These are phyloP conservation scores for Lasiosphaeria ovina DNA, from an alignment of 495 filamentous ascomycete genomes.

Conservation along the genomic window DNA sequence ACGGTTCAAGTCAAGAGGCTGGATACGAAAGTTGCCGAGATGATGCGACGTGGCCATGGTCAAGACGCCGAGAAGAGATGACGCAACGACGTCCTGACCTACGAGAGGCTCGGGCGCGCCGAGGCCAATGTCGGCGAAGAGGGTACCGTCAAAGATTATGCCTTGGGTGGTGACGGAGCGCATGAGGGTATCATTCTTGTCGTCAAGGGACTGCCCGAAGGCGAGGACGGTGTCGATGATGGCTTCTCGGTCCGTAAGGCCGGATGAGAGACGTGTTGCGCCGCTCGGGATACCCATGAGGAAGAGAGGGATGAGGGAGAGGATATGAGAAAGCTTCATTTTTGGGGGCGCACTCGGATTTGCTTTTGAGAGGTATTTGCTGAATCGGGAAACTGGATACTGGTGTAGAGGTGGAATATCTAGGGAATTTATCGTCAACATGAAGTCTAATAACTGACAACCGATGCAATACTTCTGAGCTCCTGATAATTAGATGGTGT, in stretches of 20 bases:
- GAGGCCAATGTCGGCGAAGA: not conserved
- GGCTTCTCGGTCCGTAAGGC: not conserved
- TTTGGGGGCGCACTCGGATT: too few species aligned
- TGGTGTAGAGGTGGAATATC: too few species aligned
- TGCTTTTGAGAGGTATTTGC: too few species aligned
- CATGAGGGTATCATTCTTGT: not conserved
- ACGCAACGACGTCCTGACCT: not conserved
- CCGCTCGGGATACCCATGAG: too few species aligned
- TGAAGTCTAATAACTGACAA: too few species aligned
- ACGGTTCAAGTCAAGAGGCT: not conserved
- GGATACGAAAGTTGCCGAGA: not conserved
- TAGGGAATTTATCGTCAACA: too few species aligned
- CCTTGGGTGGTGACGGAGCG: not conserved
- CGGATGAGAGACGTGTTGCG: too few species aligned
- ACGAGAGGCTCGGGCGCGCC: not conserved
- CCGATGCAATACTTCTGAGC: too few species aligned
- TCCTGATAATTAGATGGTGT: too few species aligned
- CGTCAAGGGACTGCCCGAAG: not conserved
- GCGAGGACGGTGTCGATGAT: not conserved
- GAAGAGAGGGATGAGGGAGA: too few species aligned
- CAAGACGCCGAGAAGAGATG: not conserved
- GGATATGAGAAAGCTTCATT: too few species aligned
- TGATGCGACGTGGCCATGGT: not conserved
- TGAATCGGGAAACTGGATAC: too few species aligned
- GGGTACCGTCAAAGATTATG: not conserved